phyloP scores from a whole-genome alignment of 148 eudicot species.

The Amaranthus palmeri region DNA sequence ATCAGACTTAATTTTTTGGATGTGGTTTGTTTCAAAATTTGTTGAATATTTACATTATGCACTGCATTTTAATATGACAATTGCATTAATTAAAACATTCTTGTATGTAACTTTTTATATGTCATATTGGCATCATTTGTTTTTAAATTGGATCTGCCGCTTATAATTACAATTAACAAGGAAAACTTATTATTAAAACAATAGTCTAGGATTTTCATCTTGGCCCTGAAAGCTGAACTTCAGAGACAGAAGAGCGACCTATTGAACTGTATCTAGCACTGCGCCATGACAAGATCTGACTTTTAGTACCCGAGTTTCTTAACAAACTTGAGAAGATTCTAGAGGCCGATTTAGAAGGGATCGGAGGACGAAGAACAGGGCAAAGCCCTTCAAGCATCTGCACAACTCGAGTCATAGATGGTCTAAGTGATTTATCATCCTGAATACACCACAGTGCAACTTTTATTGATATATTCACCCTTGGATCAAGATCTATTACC shows the following conservation, averaged over 20 bases:
- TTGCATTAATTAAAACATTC: too few species aligned
- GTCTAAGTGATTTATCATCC: conserved; percentile 28
- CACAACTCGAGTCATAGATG: conserved; percentile 34
- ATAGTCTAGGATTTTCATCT: not conserved
- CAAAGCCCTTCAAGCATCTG: conserved; percentile 36
- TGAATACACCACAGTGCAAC: conserved; percentile 37
- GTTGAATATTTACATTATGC: too few species aligned
- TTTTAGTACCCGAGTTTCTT: not conserved
- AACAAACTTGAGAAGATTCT: not conserved
- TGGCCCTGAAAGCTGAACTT: conserved; percentile 28
- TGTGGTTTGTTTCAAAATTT: too few species aligned
- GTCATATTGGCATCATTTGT: too few species aligned
- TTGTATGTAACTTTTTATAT: too few species aligned
- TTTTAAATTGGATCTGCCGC: too few species aligned
- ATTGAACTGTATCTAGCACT: conserved; percentile 2
- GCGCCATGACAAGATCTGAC: not conserved
- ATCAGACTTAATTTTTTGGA: too few species aligned
- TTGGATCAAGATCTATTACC: conserved; percentile 4
- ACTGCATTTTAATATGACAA: too few species aligned
- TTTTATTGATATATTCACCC: conserved; percentile 15
- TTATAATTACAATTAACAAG: too few species aligned
- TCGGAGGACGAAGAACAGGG: conserved; percentile 23
- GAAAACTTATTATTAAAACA: too few species aligned
- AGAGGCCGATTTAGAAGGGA: not conserved
- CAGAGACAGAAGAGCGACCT: not conserved